phyloP scores from a whole-genome alignment of 495 filamentous ascomycete species.

The Astrothelium macrocarpum region DNA sequence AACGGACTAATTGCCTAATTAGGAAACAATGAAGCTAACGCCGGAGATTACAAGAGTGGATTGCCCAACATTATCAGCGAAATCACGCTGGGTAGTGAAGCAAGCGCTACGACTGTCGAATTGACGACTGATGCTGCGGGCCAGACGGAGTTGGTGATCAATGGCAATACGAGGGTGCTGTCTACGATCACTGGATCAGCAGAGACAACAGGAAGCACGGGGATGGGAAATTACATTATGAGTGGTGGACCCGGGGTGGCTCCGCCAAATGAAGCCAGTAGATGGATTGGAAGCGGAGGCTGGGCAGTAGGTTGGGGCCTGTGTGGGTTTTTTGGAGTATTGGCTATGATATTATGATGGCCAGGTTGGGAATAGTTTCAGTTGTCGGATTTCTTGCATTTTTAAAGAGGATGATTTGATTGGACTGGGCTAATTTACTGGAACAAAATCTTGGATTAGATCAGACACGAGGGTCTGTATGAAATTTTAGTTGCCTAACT shows the following conservation, averaged over 20 bases:
- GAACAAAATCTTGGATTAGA: no score
- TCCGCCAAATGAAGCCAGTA: neutral
- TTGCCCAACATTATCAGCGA: constrained; percentile 4
- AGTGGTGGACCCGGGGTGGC: neutral
- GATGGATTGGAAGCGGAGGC: neutral
- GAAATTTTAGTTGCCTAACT: no score
- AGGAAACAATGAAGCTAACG: no score
- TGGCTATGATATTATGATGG: neutral
- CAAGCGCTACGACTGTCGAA: neutral
- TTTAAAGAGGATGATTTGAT: no score
- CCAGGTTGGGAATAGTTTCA: neutral
- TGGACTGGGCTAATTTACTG: no score
- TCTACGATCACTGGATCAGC: neutral
- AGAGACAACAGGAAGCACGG: neutral
- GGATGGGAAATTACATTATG: neutral
- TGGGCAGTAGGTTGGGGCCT: neutral
- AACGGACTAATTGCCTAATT: no score
- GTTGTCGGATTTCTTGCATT: neutral
- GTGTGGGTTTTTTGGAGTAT: neutral
- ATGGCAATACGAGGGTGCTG: neutral
- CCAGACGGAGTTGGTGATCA: neutral
- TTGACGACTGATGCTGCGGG: neutral
- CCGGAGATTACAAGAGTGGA: no score
- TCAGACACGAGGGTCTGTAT: no score
- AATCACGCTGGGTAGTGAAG: neutral